Conservation (phyloP, 352 stramenopile species). For the Peronospora farinosa region DNA sequence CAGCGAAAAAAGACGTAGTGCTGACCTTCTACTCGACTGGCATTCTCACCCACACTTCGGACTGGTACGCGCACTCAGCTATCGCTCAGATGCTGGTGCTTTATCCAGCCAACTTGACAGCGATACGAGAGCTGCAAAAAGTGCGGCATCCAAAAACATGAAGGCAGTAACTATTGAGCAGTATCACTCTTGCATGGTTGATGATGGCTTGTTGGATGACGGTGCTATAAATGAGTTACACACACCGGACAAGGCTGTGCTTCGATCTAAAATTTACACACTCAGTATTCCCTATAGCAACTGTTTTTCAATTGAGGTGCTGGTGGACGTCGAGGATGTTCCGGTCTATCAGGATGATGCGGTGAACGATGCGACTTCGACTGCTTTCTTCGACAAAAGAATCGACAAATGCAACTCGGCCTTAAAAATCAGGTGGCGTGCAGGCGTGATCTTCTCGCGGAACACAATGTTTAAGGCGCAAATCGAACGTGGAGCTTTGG, state of each 20-base stretch:
- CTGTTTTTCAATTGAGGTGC: slow-evolving; percentile 53
- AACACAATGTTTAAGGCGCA: slow-evolving; percentile 25
- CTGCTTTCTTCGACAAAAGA: neutral
- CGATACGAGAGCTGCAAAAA: slow-evolving; percentile 6
- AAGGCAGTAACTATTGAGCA: slow-evolving; percentile 51
- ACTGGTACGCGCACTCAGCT: slow-evolving; percentile 45
- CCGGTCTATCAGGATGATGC: neutral
- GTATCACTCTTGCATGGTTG: slow-evolving; percentile 44
- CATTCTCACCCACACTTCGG: slow-evolving; percentile 47
- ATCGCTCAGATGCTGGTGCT: slow-evolving; percentile 26
- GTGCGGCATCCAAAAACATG: slow-evolving; percentile 10
- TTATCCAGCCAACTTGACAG: slow-evolving; percentile 7
- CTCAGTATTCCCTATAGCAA: slow-evolving; percentile 62
- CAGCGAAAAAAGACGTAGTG: slow-evolving; percentile 4
- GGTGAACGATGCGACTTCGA: neutral
- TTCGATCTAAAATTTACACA: slow-evolving; percentile 58
- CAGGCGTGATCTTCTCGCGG: slow-evolving; percentile 28
- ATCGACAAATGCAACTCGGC: slow-evolving; percentile 1
- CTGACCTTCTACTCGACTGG: slow-evolving; percentile 39
- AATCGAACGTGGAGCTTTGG: slow-evolving; percentile 27
- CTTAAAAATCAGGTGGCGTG: slow-evolving; percentile 22
- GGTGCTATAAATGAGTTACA: slow-evolving; percentile 2
- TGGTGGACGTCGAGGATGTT: slow-evolving; percentile 44
- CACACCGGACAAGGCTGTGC: slow-evolving; percentile 29
- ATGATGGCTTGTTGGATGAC: slow-evolving; percentile 18